phyloP scores from a whole-genome alignment of 1,139 yeast genomes.

The Kodamaea alishanica region DNA sequence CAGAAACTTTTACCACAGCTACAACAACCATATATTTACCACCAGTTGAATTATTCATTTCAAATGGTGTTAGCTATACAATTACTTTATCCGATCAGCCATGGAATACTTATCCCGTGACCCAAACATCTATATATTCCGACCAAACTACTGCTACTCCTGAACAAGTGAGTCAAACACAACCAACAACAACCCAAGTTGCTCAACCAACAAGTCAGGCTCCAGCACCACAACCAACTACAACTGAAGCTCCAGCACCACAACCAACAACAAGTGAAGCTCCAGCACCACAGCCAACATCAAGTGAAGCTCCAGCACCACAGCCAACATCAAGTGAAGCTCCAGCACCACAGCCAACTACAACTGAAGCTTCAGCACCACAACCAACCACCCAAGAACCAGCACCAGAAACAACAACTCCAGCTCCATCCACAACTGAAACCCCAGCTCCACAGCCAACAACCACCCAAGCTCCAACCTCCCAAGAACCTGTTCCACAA shows the following conservation, averaged over 20 bases:
- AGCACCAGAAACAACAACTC: slow-evolving; percentile 9
- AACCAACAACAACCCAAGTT: slow-evolving; percentile 3
- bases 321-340: slow-evolving; percentile 4
- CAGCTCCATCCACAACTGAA: slow-evolving; percentile 6
- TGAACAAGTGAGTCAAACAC: slow-evolving; percentile 3
- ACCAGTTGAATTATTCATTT: slow-evolving; percentile 62
- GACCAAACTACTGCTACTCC: slow-evolving; percentile 10
- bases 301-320: slow-evolving; percentile 11
- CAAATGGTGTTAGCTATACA: slow-evolving; percentile 61
- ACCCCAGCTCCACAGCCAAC: slow-evolving; percentile 10
- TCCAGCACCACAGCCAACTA: slow-evolving; percentile 7
- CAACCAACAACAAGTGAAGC: slow-evolving; percentile 9
- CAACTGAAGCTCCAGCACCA: slow-evolving; percentile 6
- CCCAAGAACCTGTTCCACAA: slow-evolving; percentile 6
- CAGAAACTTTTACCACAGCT: slow-evolving; percentile 53
- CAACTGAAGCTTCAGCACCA: slow-evolving; percentile 6
- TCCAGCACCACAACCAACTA: slow-evolving; percentile 7
- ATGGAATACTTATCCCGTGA: slow-evolving; percentile 32
- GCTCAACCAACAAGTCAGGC: slow-evolving; percentile 11
- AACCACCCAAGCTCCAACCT: slow-evolving; percentile 9
- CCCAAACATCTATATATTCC: slow-evolving; percentile 27
- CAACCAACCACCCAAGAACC: slow-evolving; percentile 3
- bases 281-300: neutral
- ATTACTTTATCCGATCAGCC: slow-evolving; percentile 42
- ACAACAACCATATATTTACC: slow-evolving; percentile 62